These are phyloP conservation scores for Castanea sativa DNA, from an alignment of 306 rosid species.

Conservation along the genomic window DNA sequence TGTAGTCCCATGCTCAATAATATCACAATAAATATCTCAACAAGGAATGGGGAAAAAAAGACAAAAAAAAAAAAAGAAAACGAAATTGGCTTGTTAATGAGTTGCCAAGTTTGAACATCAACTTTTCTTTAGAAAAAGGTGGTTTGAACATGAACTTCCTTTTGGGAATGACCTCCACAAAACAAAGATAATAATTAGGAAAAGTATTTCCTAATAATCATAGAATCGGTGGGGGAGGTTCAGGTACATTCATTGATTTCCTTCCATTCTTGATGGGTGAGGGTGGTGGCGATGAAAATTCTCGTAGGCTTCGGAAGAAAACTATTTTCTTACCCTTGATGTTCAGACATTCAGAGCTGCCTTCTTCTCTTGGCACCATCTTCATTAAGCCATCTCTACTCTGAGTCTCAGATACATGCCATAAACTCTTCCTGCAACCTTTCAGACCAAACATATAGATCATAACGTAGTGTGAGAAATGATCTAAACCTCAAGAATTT, in stretches of 20 bases:
- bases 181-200: neutral
- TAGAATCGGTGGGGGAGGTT: slow-evolving; percentile 4
- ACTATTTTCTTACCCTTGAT: neutral
- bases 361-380: neutral
- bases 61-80: neutral
- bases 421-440: slow-evolving; percentile 8
- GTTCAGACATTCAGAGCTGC: neutral
- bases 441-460: neutral
- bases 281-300: slow-evolving; percentile 22
- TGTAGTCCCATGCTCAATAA: neutral
- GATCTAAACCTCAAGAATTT: neutral
- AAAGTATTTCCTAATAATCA: neutral
- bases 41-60: too few relatives aligned
- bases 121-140: too few relatives aligned
- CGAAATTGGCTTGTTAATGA: neutral
- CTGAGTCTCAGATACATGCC: slow-evolving; percentile 7
- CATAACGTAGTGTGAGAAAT: neutral
- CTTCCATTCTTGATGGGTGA: slow-evolving; percentile 15
- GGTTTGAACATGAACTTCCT: neutral
- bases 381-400: slow-evolving; percentile 2
- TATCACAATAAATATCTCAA: neutral
- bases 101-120: neutral
- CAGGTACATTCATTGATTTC: neutral
- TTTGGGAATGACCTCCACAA: neutral
- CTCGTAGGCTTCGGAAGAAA: slow-evolving; percentile 5